phyloP scores from a whole-genome alignment of 2,329 filamentous ascomycete species.

The Teratosphaeria gauchensis region DNA sequence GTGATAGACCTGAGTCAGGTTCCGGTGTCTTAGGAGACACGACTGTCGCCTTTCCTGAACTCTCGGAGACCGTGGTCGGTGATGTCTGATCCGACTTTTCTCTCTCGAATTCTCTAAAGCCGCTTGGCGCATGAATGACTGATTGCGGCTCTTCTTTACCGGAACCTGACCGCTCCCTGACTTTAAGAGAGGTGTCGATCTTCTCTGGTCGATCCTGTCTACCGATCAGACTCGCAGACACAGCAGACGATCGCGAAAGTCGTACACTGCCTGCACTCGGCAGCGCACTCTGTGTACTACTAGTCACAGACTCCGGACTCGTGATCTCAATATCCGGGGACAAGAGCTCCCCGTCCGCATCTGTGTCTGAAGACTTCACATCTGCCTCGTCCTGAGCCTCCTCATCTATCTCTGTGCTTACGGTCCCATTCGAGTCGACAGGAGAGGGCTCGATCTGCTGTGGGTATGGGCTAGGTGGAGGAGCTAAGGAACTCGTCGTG shows the following conservation, averaged over 20 bases:
- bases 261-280: slow-evolving; percentile 19
- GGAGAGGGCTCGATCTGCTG: slow-evolving; percentile 69
- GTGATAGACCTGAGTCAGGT: slow-evolving; percentile 17
- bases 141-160: slow-evolving; percentile 69
- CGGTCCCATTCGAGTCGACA: slow-evolving; percentile 76
- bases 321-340: slow-evolving; percentile 25
- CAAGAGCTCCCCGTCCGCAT: slow-evolving; percentile 10
- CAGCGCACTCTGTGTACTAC: background rate
- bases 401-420: slow-evolving; percentile 75
- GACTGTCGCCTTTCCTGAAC: slow-evolving; percentile 18
- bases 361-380: slow-evolving; percentile 16
- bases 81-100: slow-evolving; percentile 7
- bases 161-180: slow-evolving; percentile 40
- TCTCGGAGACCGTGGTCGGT: slow-evolving; percentile 6
- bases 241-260: slow-evolving; percentile 1
- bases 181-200: slow-evolving; percentile 37
- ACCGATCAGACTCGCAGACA: slow-evolving; percentile 8
- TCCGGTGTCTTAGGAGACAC: slow-evolving; percentile 29
- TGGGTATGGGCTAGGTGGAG: slow-evolving; percentile 44
- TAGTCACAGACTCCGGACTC: slow-evolving; percentile 18
- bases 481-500: slow-evolving; percentile 37
- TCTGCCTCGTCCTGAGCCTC: slow-evolving; percentile 54
- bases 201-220: slow-evolving; percentile 28
- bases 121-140: slow-evolving; percentile 81
- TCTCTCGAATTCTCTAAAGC: slow-evolving; percentile 63